Percentiles rank a stretch among this genome's conserved stretches.
Evolutionary conservation across 1,284 basidiomycete genomes (phyloP).

Genomic region (Leucoagaricus sp.): DNA sequence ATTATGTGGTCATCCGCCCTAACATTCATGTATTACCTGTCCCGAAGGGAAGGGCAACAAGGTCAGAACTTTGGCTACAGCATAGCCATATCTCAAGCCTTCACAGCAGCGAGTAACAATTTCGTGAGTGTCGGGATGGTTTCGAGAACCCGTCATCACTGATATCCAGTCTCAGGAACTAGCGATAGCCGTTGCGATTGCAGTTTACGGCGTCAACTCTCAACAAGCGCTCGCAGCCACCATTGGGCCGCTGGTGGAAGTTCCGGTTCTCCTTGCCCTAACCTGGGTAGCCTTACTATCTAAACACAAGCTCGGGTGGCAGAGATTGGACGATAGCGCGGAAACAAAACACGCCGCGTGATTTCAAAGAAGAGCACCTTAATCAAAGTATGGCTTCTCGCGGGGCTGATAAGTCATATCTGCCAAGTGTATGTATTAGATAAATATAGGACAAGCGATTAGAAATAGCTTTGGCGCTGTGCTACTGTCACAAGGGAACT

Average conservation of each 20-base stretch:
- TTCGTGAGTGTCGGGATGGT: conserved; percentile 26
- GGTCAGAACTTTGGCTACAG: conserved; percentile 55
- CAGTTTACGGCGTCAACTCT: conserved; percentile 74
- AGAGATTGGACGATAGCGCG: conserved; percentile 13
- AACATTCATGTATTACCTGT: conserved; percentile 51
- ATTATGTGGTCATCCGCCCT: conserved; percentile 79
- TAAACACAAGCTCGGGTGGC: conserved; percentile 49
- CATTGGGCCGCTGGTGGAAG: conserved; percentile 78
- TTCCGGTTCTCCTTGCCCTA: conserved; percentile 73
- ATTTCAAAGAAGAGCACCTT: conserved; percentile 1
- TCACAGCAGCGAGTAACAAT: conserved; percentile 52
- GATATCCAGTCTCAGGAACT: conserved; percentile 51
- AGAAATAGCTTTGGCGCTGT: not conserved
- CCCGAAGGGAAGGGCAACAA: conserved; percentile 22
- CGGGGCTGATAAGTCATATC: conserved; percentile 2
- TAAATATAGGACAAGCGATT: conserved; percentile 10
- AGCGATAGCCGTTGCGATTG: conserved; percentile 83
- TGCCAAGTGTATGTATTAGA: conserved; percentile 3
- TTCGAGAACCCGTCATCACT: not conserved
- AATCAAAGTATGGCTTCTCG: not conserved
- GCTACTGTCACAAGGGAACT: not conserved
- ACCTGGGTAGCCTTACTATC: conserved; percentile 72
- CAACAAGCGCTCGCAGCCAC: conserved; percentile 80
- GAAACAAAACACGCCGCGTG: conserved; percentile 4
- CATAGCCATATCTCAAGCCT: conserved; percentile 70